Evolutionary conservation across 2,329 filamentous ascomycete species (phyloP), one percentile per base, ranked within the genome.

Genomic region (Hymenoscyphus albidus): DNA sequence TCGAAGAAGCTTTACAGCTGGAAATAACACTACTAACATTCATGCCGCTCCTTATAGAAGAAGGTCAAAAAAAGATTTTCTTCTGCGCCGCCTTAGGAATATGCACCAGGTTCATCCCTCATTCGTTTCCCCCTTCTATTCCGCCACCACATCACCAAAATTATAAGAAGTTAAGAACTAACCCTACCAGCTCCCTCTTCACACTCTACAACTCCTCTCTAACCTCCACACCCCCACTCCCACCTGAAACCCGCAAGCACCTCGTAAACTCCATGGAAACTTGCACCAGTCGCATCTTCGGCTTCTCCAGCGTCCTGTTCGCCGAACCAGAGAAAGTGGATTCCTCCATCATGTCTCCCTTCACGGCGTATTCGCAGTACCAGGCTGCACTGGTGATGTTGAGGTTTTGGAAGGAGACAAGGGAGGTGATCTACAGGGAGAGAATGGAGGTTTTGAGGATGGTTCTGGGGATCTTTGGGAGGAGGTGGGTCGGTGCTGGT

Each of bases 1-100:
- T 31, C 5, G 42, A 63, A 39, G 59, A 62, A 63, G 63, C 58
- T 5, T 5, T 61, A 4, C 58, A 67, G 13, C 55, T 67, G 3
- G 65, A 67, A 38, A 27, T 56, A 4, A 65, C 65, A 3, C 42
- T 67, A 31, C 38, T 58, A 32, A 59, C 65, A 7, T 67, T 61
- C 18, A 31, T 65, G 7, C 61, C 63, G 1, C 51, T 63, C 5
- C 35, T 67, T 3, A 55, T 58, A 1, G 38, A 63, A 10, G 61
- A 67, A 22, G 58, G 59, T 4, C 42, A 27, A 48, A 55, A 64
- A 16, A 61, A 44, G 16, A 56, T 27, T 1, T 14, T 54, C 22
- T 62, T 61, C 42, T 66, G 64, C 40, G 55, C 61, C 16, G 57
- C 62, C 12, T 22, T 64, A 7, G 62, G 62, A 18, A 66, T 66